Evolutionary conservation across 2,329 filamentous ascomycete species (phyloP).

Genomic region (Mollisia scopiformis): DNA sequence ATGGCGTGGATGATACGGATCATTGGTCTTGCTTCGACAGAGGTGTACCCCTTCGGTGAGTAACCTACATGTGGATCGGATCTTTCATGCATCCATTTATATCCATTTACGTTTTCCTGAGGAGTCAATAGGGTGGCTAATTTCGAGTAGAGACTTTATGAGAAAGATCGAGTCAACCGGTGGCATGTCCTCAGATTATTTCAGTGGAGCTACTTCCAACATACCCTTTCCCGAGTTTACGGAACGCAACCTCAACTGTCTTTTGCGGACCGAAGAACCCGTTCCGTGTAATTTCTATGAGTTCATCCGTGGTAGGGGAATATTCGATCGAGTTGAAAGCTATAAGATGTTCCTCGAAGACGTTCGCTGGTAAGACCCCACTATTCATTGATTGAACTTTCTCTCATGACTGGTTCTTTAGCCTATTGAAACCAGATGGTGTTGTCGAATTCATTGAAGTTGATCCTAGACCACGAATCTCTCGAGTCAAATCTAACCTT

Average conservation of each 20-base stretch:
- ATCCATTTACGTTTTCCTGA: not conserved
- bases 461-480: slow-evolving; percentile 31
- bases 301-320: slow-evolving; percentile 33
- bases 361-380: slow-evolving; percentile 28
- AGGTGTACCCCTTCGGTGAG: slow-evolving; percentile 22
- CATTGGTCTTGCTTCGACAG: slow-evolving; percentile 30
- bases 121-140: not conserved
- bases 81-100: not conserved
- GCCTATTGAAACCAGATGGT: slow-evolving; percentile 34
- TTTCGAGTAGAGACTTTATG: slow-evolving; percentile 33
- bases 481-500: not conserved
- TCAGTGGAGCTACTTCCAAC: slow-evolving; percentile 19
- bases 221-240: slow-evolving; percentile 32
- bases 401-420: slow-evolving; percentile 1
- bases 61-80: not conserved
- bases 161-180: not conserved
- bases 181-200: slow-evolving; percentile 25
- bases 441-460: slow-evolving; percentile 37
- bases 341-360: slow-evolving; percentile 35
- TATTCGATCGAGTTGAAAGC: slow-evolving; percentile 34
- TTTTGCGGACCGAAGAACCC: slow-evolving; percentile 26
- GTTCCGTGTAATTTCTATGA: slow-evolving; percentile 33
- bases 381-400: not conserved
- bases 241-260: slow-evolving; percentile 32
- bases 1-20: slow-evolving; percentile 35